phyloP scores from a whole-genome alignment of 2,329 filamentous ascomycete genomes.

The Ophiostoma sp. region DNA sequence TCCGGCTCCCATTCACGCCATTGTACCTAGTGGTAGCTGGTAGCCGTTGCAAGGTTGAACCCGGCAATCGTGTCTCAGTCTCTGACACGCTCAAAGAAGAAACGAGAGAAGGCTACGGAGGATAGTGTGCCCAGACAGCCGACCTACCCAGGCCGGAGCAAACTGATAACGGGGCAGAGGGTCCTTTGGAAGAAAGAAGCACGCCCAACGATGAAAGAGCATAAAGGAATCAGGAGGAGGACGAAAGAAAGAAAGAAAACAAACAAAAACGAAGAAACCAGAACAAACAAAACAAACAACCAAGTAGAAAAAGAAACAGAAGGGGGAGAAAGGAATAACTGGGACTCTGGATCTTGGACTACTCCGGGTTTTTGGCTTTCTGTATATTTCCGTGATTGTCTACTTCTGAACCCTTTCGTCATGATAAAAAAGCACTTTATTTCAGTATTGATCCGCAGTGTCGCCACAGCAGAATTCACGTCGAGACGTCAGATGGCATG shows the following conservation, averaged over 20 bases:
- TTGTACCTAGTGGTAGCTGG: neutral
- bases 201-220: neutral
- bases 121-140: neutral
- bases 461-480: too few relatives aligned
- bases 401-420: too few relatives aligned
- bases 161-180: too few relatives aligned
- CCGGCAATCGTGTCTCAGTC: slow-evolving; percentile 4
- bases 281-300: too few relatives aligned
- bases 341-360: too few relatives aligned
- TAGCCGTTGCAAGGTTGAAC: slow-evolving; percentile 6
- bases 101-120: neutral
- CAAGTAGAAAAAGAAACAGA: too few relatives aligned
- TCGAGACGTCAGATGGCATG: neutral
- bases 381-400: too few relatives aligned
- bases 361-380: too few relatives aligned
- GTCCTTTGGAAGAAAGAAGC: neutral
- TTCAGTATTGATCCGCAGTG: too few relatives aligned
- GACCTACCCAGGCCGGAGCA: slow-evolving; percentile 5
- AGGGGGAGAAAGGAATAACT: too few relatives aligned
- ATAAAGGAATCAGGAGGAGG: neutral
- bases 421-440: too few relatives aligned
- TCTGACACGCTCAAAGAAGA: neutral
- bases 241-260: neutral
- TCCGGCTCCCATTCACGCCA: neutral
- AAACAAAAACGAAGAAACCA: too few relatives aligned